Base-by-base conservation (phyloP, 2,329 filamentous ascomycete genomes). In the Knufia petricola region DNA sequence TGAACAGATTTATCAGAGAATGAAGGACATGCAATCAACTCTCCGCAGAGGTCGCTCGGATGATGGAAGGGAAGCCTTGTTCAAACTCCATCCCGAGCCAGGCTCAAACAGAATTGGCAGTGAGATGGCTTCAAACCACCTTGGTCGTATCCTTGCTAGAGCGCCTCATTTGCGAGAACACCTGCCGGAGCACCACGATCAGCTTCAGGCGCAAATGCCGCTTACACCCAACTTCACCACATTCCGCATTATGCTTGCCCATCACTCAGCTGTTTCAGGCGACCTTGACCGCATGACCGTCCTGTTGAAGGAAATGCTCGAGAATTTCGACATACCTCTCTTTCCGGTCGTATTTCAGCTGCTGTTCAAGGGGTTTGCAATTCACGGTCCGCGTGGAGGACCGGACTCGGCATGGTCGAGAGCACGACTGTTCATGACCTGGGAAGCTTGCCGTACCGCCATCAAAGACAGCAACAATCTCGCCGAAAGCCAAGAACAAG, bases 281-380 rank as follows among this genome's bases (percentile, higher is more conserved):
- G 75, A 94, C 55, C 72, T 95, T 19, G 69, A 79, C 34, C 79
- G 79, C 53, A 79, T 94, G 10, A 77, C 79, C 9, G 75, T 79
- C 42, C 77, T 87, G 38, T 69, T 98, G 19, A 76, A 79, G 40
- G 90, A 96, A 63, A 95, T 95, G 87, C 66, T 69, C 48, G 78
- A 77, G 49, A 67, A 70, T 31, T 81, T 81, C 55, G 68, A 74
- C 2, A 72, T 94, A 2, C 77, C 80, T 0, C 69, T 90, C 13
- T 80, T 90, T 52, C 84, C 84, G 4, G 77, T 83, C 50, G 77
- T 94, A 20, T 95, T 90, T 60, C 71, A 92, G 31, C 75, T 84
- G 6, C 71, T 96, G 2, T 85, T 96, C 67, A 83, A 87, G 58
- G 88, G 85, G 0, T 98, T 96, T 61, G 73, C 76, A 26, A 64